Conservation (phyloP, 1,284 basidiomycete genomes). For the Takashimella koratensis region DNA sequence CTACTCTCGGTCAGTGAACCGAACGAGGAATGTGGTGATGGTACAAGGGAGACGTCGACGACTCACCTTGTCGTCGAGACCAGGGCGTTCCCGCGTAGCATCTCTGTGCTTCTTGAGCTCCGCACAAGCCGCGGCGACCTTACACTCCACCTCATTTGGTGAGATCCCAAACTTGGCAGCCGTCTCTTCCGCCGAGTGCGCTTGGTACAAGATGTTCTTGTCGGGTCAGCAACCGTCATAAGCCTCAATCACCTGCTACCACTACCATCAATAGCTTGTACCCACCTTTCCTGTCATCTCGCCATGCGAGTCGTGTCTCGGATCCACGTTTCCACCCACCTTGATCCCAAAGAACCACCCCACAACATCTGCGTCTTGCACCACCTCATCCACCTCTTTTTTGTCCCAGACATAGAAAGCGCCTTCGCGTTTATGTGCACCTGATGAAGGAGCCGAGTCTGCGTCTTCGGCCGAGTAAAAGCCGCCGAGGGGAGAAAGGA, state of each 20-base stretch:
- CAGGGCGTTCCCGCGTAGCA: constrained; percentile 49
- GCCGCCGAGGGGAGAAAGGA: constrained; percentile 45
- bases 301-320: constrained; percentile 49
- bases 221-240: no score
- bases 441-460: constrained; percentile 40
- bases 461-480: constrained; percentile 54
- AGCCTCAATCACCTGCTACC: no score
- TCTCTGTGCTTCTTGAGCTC: constrained; percentile 46
- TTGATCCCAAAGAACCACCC: constrained; percentile 48
- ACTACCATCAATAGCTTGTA: not conserved
- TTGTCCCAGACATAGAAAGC: constrained; percentile 54
- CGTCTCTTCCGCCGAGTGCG: constrained; percentile 12
- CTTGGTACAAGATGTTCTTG: constrained; percentile 39
- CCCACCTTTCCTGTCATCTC: constrained; percentile 47
- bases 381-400: constrained; percentile 45
- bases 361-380: constrained; percentile 43
- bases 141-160: constrained; percentile 27
- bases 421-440: constrained; percentile 43
- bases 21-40: no score
- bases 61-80: constrained; percentile 51
- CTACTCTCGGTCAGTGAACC: no score
- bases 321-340: constrained; percentile 50
- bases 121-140: constrained; percentile 23
- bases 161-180: constrained; percentile 23
- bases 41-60: no score